Evolutionary conservation across 306 rosid genomes (phyloP).

Genomic region (Vigna angularis): DNA sequence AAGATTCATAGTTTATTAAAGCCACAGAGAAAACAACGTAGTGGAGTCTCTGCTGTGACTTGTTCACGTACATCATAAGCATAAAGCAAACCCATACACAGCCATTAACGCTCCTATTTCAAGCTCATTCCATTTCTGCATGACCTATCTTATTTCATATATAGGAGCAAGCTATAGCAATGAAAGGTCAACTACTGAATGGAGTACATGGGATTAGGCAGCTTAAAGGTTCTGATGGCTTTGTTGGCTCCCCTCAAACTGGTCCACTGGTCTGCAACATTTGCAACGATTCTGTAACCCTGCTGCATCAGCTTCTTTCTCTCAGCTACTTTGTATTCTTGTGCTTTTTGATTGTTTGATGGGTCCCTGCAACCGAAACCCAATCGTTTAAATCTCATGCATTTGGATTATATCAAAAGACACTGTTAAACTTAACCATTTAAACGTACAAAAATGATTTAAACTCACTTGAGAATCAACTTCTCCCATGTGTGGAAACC

Average conservation of each 20-base stretch:
- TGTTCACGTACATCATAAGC: too few species aligned
- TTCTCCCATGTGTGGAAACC: slow-evolving; percentile 59
- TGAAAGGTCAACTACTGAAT: not conserved
- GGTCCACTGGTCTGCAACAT: slow-evolving; percentile 75
- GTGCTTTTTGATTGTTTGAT: slow-evolving; percentile 30
- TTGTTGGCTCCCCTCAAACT: slow-evolving; percentile 52
- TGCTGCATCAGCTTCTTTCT: slow-evolving; percentile 49
- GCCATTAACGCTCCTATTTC: not conserved
- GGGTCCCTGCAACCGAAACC: slow-evolving; percentile 41
- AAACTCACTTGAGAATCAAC: slow-evolving; percentile 57
- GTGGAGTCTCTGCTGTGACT: too few species aligned
- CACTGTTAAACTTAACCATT: too few species aligned
- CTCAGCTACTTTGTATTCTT: slow-evolving; percentile 52
- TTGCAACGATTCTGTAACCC: slow-evolving; percentile 65
- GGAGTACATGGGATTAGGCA: slow-evolving; percentile 73
- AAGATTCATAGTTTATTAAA: too few species aligned
- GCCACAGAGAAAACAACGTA: too few species aligned
- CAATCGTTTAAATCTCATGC: too few species aligned
- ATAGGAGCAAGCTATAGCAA: not conserved
- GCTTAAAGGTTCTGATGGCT: slow-evolving; percentile 61
- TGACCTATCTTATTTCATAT: not conserved
- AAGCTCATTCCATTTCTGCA: not conserved
- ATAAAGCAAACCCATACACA: not conserved
- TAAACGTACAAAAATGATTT: too few species aligned
- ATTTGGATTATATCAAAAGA: too few species aligned